Percentiles rank a stretch among this genome's conserved stretches.
Evolutionary conservation across 2,329 filamentous ascomycete genomes (phyloP).

Genomic region (Neurospora sp.): DNA sequence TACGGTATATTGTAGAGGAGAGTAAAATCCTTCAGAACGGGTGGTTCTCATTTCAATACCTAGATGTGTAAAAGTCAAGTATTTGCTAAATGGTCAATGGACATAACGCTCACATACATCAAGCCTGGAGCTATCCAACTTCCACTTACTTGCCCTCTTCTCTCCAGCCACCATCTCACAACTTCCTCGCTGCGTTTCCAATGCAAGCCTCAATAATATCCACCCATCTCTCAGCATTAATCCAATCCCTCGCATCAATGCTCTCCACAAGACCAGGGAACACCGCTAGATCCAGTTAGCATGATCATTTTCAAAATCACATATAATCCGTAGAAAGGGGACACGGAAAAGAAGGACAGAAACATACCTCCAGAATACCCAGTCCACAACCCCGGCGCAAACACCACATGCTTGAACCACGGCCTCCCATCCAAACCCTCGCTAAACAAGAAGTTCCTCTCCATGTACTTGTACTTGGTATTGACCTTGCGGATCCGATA

Average conservation of each 20-base stretch:
- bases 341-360: background rate
- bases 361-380: constrained; percentile 69
- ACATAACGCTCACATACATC: too few relatives aligned
- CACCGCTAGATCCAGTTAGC: constrained; percentile 34
- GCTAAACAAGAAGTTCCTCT: constrained; percentile 68
- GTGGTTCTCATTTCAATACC: background rate
- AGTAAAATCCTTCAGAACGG: background rate
- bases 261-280: constrained; percentile 55
- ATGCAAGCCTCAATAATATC: constrained; percentile 47
- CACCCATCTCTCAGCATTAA: constrained; percentile 49
- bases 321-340: too few relatives aligned
- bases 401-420: constrained; percentile 96
- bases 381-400: constrained; percentile 84
- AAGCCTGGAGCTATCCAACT: too few relatives aligned
- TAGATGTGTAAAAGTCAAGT: background rate
- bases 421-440: constrained; percentile 66
- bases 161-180: constrained; percentile 15
- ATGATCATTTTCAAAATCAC: background rate
- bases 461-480: constrained; percentile 72
- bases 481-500: constrained; percentile 59
- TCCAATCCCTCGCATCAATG: constrained; percentile 49
- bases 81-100: background rate
- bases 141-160: background rate
- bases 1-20: too few relatives aligned
- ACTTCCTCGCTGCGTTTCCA: constrained; percentile 32